Evolutionary conservation across 2,329 filamentous ascomycete genomes (phyloP), one percentile per base, ranked within the genome.

Genomic region (Aspergillus calidoustus): DNA sequence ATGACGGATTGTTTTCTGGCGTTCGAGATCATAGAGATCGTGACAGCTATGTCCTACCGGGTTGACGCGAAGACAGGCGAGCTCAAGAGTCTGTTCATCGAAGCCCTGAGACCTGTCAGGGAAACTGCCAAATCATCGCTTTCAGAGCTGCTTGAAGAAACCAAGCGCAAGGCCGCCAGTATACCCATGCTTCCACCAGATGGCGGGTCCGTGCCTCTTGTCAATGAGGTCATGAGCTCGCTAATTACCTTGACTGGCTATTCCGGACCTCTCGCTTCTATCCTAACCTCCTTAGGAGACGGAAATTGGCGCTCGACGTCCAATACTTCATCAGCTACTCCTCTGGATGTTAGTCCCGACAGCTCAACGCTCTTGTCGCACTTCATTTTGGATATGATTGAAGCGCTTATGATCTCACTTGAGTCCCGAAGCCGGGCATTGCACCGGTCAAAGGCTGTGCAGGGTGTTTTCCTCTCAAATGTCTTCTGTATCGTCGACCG

Each of bases 1-100:
- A 86, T 88, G 67, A 97, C 92, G 0, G 95, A 99, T 76, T 98
- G 94, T 77, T 98, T 92, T 75, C 85, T 99, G 53, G 93, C 93
- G 7, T 99, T 96, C 75, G 95, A 99, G 74, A 91, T 98, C 34
- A 91, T 96, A 34, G 94, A 97, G 71, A 91, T 97, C 63, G 87
- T 98, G 51, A 91, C 92, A 0, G 86, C 85, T 13, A 83, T 97
- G 52, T 93, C 92, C 2, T 89, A 89, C 59, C 89, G 90, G 44
- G 81, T 99, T 4, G 94, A 97, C 65, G 85, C 86, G 4, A 88
- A 90, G 64, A 96, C 93, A 0, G 92, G 92, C 2, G 92, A 97
- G 71, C 83, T 97, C 61, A 97, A 97, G 74, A 83, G 86, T 31
- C 86, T 92, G 6, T 86, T 99, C 55, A 89, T 91, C 5, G 92